phyloP scores from a whole-genome alignment of 768 basidiomycete species.

The Mycena rebaudengoi region DNA sequence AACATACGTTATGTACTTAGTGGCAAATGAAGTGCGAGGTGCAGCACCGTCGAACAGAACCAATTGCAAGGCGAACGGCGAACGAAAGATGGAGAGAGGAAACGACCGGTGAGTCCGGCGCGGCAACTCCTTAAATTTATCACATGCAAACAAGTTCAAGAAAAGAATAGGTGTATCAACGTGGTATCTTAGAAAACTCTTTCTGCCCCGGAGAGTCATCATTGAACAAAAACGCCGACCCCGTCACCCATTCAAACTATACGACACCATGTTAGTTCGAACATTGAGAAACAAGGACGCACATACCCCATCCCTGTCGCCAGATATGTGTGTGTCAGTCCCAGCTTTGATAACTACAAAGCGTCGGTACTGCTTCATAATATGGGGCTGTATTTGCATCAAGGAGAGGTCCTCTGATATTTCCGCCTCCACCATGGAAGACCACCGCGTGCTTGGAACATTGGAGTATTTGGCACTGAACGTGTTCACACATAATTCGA shows the following conservation, averaged over 20 bases:
- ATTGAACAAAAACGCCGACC: neutral
- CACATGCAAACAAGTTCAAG: no score
- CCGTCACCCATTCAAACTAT: constrained; percentile 18
- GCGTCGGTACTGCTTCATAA: constrained; percentile 70
- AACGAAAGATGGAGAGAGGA: no score
- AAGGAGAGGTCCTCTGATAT: constrained; percentile 56
- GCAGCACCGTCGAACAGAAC: no score
- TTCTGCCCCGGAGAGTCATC: constrained; percentile 9
- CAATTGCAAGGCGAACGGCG: no score
- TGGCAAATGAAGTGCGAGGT: no score
- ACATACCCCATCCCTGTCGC: constrained; percentile 59
- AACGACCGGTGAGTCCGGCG: no score
- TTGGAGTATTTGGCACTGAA: constrained; percentile 50
- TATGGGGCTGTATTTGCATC: constrained; percentile 69
- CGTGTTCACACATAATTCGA: constrained; percentile 52
- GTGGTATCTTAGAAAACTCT: no score
- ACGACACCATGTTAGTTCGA: neutral
- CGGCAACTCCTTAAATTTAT: no score
- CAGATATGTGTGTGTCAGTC: constrained; percentile 36
- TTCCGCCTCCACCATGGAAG: constrained; percentile 50
- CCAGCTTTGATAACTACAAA: constrained; percentile 65
- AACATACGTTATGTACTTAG: no score
- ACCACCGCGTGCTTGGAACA: constrained; percentile 43
- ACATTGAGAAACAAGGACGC: neutral
- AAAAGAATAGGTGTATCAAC: no score